Conservation (phyloP, 73 alveolate genomes). For the Paramecium bursaria region DNA sequence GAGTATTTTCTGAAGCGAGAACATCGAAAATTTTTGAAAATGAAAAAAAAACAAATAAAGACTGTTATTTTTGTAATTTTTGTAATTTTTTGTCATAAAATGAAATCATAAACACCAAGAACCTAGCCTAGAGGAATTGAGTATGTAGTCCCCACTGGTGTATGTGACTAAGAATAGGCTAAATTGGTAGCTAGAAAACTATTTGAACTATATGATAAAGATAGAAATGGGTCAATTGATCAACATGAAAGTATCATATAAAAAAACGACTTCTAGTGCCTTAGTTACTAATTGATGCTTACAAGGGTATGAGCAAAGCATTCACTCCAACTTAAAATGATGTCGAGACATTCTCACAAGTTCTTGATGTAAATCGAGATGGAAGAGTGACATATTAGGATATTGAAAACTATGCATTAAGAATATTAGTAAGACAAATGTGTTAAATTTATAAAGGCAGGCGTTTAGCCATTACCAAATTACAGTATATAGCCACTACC, state of each 20-base stretch:
- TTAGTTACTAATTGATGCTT: conserved; percentile 24
- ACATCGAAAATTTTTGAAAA: conserved; percentile 11
- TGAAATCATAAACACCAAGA: too few relatives aligned
- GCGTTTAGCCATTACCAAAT: conserved; percentile 49
- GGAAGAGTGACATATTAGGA: conserved; percentile 54
- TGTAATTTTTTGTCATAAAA: too few relatives aligned
- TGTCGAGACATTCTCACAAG: conserved; percentile 41
- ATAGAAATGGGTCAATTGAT: conserved; percentile 55
- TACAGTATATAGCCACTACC: conserved; percentile 57
- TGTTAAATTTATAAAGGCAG: background rate
- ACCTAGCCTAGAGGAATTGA: too few relatives aligned
- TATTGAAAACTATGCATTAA: conserved; percentile 64
- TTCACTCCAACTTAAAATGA: conserved; percentile 54
- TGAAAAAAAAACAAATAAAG: too few relatives aligned
- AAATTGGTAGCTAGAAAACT: conserved; percentile 51
- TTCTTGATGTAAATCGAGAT: conserved; percentile 66
- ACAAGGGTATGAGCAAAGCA: conserved; percentile 55
- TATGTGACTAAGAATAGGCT: conserved; percentile 50
- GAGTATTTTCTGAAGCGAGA: conserved; percentile 23
- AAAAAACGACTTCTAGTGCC: background rate
- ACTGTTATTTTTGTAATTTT: background rate
- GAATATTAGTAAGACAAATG: conserved; percentile 13
- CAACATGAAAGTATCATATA: background rate
- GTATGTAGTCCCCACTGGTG: conserved; percentile 44
- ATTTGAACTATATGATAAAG: conserved; percentile 49